A percentile compares a stretch with the other conserved stretches of the same genome.
Evolutionary conservation across 257 asterid species (phyloP).

Genomic region (Plectranthus barbatus): DNA sequence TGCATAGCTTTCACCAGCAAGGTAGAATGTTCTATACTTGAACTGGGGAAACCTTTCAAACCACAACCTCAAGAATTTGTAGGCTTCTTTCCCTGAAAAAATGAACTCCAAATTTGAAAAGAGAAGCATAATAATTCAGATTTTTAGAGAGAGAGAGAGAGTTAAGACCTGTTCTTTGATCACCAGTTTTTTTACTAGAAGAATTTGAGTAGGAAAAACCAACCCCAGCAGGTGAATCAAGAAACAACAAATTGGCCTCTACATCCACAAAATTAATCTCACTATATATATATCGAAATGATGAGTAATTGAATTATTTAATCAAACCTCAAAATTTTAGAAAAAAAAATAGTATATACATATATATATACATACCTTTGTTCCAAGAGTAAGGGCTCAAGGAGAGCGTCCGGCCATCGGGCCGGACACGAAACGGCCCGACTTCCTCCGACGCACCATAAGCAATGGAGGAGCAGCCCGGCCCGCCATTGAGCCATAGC

Average conservation of each 20-base stretch:
- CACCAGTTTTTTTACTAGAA: constrained; percentile 33
- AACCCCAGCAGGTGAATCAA: constrained; percentile 71
- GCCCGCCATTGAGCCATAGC: constrained; percentile 65
- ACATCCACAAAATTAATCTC: neutral
- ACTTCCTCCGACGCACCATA: constrained; percentile 60
- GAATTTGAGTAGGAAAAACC: constrained; percentile 62
- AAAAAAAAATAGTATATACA: too few relatives aligned
- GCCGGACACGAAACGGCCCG: constrained; percentile 53
- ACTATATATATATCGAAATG: neutral
- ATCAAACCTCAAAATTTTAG: too few relatives aligned
- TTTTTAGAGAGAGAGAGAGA: neutral
- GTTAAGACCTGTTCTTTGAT: constrained; percentile 39
- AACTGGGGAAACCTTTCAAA: constrained; percentile 52
- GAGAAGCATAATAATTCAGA: neutral
- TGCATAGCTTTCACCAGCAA: constrained; percentile 74
- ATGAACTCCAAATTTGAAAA: neutral
- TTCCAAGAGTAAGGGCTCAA: constrained; percentile 50
- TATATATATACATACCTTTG: constrained; percentile 21
- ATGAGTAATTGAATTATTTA: neutral
- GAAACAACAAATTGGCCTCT: constrained; percentile 58
- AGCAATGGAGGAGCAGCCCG: constrained; percentile 61
- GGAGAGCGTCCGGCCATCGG: constrained; percentile 33
- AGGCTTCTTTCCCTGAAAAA: constrained; percentile 44
- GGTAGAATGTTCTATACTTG: constrained; percentile 39
- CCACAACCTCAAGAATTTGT: constrained; percentile 43